Evolutionary conservation across 1,284 basidiomycete species (phyloP), one percentile per base, ranked within the genome.

Genomic region (Ustilago crameri): DNA sequence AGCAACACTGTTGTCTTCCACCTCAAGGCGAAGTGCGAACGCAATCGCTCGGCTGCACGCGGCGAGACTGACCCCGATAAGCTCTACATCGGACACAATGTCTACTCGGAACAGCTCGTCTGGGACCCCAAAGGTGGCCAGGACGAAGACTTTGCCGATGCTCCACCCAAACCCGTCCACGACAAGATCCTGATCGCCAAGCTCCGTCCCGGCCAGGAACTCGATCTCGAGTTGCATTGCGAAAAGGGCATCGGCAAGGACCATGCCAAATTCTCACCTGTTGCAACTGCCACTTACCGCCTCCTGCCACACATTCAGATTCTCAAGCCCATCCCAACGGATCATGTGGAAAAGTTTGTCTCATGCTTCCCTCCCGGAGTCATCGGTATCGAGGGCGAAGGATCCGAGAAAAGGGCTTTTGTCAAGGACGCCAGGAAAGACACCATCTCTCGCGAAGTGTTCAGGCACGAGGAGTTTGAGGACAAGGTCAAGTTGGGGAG

Each of bases 241-340:
- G 87, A 95, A 62, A 98, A 98, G 82, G 93, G 94, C 8, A 89
- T 93, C n/a, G 95, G 93, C 20, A 93, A 92, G 78, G 93, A 95
- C 76, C 96, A 99, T 81, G 94, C 96, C 41, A 99, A 99, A 83
- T 98, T 92, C 84, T 93, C 90, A 57, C 93, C 96, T n/a, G 96
- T 98, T 50, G 74, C 83, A 48, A 79, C 56, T 3, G 76, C 95
- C 1, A 92, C 94, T 2, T 99, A 98, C 84, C 91, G 95, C 46
- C 87, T 98, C 4, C 88, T 97, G 23, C 96, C 95, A 0, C 87
- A 91, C 75, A 92, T 99, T 82, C 87, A 90, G 66, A 88, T 98
- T 71, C 82, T 87, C 64, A 88, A 90, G 78, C 90, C 91, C 86
- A 74, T 90, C 86, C 75, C 88, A 85, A 54, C 87, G 85, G 65